Base-by-base conservation (phyloP, 2,329 filamentous ascomycete species). In the Alternaria angustiovoidea region DNA sequence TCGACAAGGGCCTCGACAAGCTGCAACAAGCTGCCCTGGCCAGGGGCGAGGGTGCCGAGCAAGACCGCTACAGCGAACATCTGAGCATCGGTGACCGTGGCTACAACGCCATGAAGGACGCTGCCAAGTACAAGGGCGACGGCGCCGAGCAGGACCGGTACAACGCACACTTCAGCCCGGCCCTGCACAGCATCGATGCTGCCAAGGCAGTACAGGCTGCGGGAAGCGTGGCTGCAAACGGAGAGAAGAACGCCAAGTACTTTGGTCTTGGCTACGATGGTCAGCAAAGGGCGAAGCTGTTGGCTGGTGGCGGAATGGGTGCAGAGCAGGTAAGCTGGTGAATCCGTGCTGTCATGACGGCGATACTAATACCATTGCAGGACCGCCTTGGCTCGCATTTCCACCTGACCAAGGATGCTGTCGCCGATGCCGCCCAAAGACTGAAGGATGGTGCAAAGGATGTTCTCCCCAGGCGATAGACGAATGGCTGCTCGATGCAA, bases 121-220 rank as follows among this genome's bases (percentile, higher is more conserved):
- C 65, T 16, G 67, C 67, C 11, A 47, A 51, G 46, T 59, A 64
- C 51, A 71, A 70, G 47, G 72, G 72, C 52, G 57, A 58, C 7
- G 73, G 73, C 32, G 72, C 73, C 7, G 73, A 76, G 55, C 74
- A 76, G 53, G 74, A 76, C 47, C 66, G 74, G 22, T 76, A 76
- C 49, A 66, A 63, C 24, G 34, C 60, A n/a, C 71, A 76, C 58
- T 78, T 78, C 48, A 63, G 59, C 34, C 66, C 66, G 5, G 57
- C 60, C 22, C 58, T 66, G 18, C 65, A 69, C 47, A 59, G 60
- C 51, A 57, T 69, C 3, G 69, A 73, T 42, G 62, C 69, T 1
- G 64, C 74, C 28, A 68, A 66, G 12, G 74, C 76, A 8, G 62
- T 64, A 20, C 56, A 67, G 5, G 69, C 74, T 1, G 70, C 71